Base-by-base conservation (phyloP, 257 asterid genomes). In the Lycium ferocissimum region DNA sequence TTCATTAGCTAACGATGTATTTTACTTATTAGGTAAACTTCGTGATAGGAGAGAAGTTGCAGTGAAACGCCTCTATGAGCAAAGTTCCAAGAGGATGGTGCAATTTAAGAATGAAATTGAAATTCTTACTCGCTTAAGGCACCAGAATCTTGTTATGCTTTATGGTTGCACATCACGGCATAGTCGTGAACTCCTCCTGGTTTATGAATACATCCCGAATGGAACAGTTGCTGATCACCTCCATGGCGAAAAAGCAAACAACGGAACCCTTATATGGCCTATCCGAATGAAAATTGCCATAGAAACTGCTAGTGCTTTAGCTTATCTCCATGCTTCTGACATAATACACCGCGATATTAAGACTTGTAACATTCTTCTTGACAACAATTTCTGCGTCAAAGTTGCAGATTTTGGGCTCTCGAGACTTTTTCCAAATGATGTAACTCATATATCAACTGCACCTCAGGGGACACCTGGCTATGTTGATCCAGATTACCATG, bases 391-490 rank as follows among this genome's bases (percentile, higher is more conserved):
- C 17, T 83, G 88, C 7, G 94, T 92, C 81, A 92, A 92, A 75
- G 91, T 92, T 2, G 95, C 92, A 0, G 95, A 92, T 90, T 92
- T 91, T 33, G 94, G 94, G 85, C 90, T 92, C 1, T 92, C 94
- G 0, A 88, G 94, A 6, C 86, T 87, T 13, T 90, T 84, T 83
- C 90, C 91, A 2, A 86, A 6, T 26, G 89, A 85, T n/a, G 91
- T 81, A 61, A 86, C 92, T 5, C 95, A 92, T 47, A 33, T 92
- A 78, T 91, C 94, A 5, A 91, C 94, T 0, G 94, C 93, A 45
- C 95, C 95, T 2, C 93, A 91, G 76, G 95, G 94, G n/a, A 92
- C 94, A 0, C 93, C 94, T 0, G 93, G 95, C 26, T 92, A 92
- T 38, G 94, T 92, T 1, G 94, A 92, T 56, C 95, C 95, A 0